Conservation (phyloP, 306 rosid genomes). For the Crotalaria pallida region DNA sequence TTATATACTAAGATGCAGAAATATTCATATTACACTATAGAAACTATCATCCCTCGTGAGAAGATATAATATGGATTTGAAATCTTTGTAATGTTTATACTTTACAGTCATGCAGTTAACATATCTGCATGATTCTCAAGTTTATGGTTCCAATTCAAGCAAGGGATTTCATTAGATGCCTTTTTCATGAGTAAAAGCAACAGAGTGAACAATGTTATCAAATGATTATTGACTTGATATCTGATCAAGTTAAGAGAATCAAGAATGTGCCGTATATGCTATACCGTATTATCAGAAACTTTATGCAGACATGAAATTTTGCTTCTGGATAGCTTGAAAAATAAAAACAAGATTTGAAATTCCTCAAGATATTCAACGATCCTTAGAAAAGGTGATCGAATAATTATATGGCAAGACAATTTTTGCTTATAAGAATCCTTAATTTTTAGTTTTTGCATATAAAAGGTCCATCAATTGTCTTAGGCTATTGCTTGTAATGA, state of each 20-base stretch:
- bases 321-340: too few species aligned
- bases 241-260: background rate
- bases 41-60: background rate
- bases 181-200: background rate
- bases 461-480: background rate
- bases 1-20: background rate
- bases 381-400: background rate
- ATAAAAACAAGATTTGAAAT: too few species aligned
- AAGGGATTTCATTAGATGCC: background rate
- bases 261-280: background rate
- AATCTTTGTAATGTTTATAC: background rate
- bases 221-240: background rate
- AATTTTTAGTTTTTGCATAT: background rate
- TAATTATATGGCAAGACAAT: background rate
- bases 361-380: background rate
- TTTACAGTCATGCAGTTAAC: conserved; percentile 5
- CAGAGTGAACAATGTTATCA: background rate
- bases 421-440: background rate
- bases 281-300: background rate
- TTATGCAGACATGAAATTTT: too few species aligned
- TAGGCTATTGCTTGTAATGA: background rate
- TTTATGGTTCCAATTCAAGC: background rate
- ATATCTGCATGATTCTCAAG: background rate
- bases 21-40: background rate
- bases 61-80: background rate